phyloP scores from a whole-genome alignment of 305 asterid species.

The Fraxinus nigra region DNA sequence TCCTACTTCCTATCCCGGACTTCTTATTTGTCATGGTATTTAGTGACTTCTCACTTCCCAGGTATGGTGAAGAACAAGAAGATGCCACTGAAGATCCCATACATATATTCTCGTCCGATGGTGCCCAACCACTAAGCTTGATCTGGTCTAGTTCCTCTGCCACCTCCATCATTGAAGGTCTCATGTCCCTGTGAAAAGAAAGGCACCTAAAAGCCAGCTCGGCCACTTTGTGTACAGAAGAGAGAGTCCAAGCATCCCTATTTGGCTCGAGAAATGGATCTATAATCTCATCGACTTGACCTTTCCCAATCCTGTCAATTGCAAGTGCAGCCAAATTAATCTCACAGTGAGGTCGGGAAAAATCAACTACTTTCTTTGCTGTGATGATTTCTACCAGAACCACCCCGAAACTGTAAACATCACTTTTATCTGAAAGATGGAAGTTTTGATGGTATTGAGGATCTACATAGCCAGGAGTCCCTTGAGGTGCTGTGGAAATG shows the following conservation, averaged over 20 bases:
- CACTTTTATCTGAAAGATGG: constrained; percentile 95
- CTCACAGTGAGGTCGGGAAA: constrained; percentile 76
- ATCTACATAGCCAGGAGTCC: constrained; percentile 93
- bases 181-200: constrained; percentile 85
- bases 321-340: constrained; percentile 88
- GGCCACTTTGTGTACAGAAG: constrained; percentile 79
- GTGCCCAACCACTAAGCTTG: constrained; percentile 74
- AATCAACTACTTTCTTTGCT: constrained; percentile 82
- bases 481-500: constrained; percentile 95
- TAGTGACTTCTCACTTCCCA: constrained; percentile 70
- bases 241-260: constrained; percentile 92
- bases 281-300: constrained; percentile 77
- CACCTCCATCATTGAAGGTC: constrained; percentile 95
- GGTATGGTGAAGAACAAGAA: constrained; percentile 70
- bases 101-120: constrained; percentile 56
- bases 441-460: constrained; percentile 97
- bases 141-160: constrained; percentile 91
- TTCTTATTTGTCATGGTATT: constrained; percentile 38
- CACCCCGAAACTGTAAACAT: constrained; percentile 92
- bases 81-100: constrained; percentile 72
- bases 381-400: constrained; percentile 89
- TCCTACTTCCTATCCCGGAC: constrained; percentile 50
- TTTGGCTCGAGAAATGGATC: constrained; percentile 79
- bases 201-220: constrained; percentile 96
- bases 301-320: constrained; percentile 77